Evolutionary conservation across 257 asterid genomes (phyloP).

Genomic region (Marsdenia floribunda): DNA sequence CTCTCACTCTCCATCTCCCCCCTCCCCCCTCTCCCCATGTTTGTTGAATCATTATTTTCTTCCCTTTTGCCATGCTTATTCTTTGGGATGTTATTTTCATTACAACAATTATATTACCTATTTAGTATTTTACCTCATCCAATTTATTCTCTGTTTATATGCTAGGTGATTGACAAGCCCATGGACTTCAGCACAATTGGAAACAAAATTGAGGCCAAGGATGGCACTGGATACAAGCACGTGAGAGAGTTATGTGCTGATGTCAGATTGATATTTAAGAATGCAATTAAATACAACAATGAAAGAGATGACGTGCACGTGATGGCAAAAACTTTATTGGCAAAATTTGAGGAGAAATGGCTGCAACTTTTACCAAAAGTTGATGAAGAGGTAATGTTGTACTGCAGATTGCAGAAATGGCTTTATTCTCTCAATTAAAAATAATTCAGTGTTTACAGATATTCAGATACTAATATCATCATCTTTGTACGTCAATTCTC

Average conservation of each 20-base stretch:
- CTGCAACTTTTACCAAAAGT: constrained; percentile 84
- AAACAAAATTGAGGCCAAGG: constrained; percentile 84
- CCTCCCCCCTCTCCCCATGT: neutral
- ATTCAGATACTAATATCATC: neutral
- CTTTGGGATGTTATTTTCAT: neutral
- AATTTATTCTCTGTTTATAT: constrained; percentile 1
- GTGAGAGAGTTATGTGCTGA: constrained; percentile 86
- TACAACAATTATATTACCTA: neutral
- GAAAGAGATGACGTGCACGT: constrained; percentile 83
- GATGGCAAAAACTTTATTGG: constrained; percentile 79
- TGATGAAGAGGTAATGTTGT: constrained; percentile 71
- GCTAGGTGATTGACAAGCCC: constrained; percentile 89
- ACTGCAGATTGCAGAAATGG: neutral
- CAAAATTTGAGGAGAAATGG: constrained; percentile 85
- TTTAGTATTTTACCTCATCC: constrained; percentile 11
- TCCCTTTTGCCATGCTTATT: neutral
- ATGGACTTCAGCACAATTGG: constrained; percentile 89
- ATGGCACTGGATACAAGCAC: constrained; percentile 69
- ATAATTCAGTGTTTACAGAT: neutral
- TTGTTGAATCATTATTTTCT: neutral
- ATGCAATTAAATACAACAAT: constrained; percentile 82
- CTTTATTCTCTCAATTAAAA: neutral
- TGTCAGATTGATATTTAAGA: constrained; percentile 82
- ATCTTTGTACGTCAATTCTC: neutral
- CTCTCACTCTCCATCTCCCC: neutral